Conservation (phyloP, 768 basidiomycete genomes). For the Cystoderma amianthinum region DNA sequence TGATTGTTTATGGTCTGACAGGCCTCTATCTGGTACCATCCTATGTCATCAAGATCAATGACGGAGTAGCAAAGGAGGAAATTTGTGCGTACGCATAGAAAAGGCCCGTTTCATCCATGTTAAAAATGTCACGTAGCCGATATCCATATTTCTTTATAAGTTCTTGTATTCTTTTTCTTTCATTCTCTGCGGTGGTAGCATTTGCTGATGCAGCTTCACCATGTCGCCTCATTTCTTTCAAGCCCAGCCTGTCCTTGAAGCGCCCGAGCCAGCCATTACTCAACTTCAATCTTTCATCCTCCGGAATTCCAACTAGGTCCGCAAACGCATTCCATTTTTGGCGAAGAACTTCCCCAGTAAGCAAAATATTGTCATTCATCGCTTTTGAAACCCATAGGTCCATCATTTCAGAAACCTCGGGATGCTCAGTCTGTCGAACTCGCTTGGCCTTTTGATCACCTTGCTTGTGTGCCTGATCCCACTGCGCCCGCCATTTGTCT, state of each 20-base stretch:
- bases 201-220: conserved; percentile 24
- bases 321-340: conserved; percentile 28
- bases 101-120: conserved; percentile 26
- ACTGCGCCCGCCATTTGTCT: too few species aligned
- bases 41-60: conserved; percentile 8
- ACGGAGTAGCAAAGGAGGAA: neutral
- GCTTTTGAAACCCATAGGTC: conserved; percentile 28
- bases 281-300: conserved; percentile 21
- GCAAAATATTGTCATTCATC: conserved; percentile 17
- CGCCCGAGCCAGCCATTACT: conserved; percentile 25
- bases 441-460: conserved; percentile 13
- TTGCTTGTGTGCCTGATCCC: conserved; percentile 1
- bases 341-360: conserved; percentile 26
- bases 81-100: conserved; percentile 21
- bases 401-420: conserved; percentile 25
- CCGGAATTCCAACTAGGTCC: conserved; percentile 18
- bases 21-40: conserved; percentile 21
- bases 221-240: conserved; percentile 19
- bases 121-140: conserved; percentile 21
- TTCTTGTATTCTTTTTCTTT: conserved; percentile 15
- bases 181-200: conserved; percentile 13
- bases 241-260: conserved; percentile 15
- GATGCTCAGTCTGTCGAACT: conserved; percentile 18
- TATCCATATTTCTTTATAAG: conserved; percentile 20
- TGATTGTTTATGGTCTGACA: conserved; percentile 12